Conservation (phyloP, 1,284 basidiomycete genomes). For the Pseudozyma hubeiensis region DNA sequence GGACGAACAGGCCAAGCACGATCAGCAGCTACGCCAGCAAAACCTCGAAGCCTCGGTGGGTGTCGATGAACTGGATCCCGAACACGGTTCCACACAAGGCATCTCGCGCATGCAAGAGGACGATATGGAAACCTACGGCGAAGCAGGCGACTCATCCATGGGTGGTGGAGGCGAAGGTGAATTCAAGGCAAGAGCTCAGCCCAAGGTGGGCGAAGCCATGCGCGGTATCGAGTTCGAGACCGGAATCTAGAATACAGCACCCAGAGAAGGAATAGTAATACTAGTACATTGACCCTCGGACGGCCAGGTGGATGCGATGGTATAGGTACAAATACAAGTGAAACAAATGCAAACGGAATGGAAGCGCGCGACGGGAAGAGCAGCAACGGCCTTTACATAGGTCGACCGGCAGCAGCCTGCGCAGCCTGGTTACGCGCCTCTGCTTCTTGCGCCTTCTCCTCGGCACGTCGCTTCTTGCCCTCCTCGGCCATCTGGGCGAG, state of each 20-base stretch:
- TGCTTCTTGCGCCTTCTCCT: slow-evolving; percentile 43
- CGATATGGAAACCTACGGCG: slow-evolving; percentile 38
- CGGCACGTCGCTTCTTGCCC: slow-evolving; percentile 41
- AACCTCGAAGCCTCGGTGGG: slow-evolving; percentile 38
- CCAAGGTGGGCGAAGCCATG: slow-evolving; percentile 51
- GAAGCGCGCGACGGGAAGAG: neutral
- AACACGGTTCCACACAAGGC: slow-evolving; percentile 19
- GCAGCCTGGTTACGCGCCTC: slow-evolving; percentile 39
- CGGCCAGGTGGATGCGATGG: slow-evolving; percentile 13
- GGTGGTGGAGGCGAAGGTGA: slow-evolving; percentile 43
- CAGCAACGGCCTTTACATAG: slow-evolving; percentile 23
- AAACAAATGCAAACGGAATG: slow-evolving; percentile 10
- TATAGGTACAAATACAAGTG: slow-evolving; percentile 47
- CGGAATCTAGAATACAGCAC: slow-evolving; percentile 7
- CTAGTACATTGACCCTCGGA: slow-evolving; percentile 28
- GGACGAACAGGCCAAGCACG: slow-evolving; percentile 28
- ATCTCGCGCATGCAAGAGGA: slow-evolving; percentile 32
- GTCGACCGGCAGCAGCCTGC: slow-evolving; percentile 37
- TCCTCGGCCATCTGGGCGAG: slow-evolving; percentile 37
- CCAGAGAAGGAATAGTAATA: slow-evolving; percentile 3
- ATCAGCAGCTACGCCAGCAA: slow-evolving; percentile 33
- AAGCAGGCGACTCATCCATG: slow-evolving; percentile 28
- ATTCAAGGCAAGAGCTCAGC: slow-evolving; percentile 48
- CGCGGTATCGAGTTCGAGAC: slow-evolving; percentile 51
- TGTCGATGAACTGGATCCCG: slow-evolving; percentile 37